Conservation (phyloP, 768 basidiomycete species). For the Pholiota conissans region DNA sequence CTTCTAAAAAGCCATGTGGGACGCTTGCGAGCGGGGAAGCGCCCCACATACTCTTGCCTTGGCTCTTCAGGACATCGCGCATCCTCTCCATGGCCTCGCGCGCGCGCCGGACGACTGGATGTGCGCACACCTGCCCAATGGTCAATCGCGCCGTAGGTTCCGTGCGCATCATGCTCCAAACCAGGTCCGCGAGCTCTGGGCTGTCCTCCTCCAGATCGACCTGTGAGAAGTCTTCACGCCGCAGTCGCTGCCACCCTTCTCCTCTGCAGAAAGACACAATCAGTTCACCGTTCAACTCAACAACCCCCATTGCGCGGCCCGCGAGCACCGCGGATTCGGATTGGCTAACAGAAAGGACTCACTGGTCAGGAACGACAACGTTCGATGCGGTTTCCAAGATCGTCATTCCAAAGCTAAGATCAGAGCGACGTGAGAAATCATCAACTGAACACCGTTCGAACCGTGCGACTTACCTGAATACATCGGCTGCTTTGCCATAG, state of each 20-base stretch:
- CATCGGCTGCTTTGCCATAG: conserved; percentile 93
- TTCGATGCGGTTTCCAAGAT: conserved; percentile 95
- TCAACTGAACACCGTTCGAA: conserved; percentile 27
- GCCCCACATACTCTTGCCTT: conserved; percentile 43
- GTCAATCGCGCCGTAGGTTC: conserved; percentile 61
- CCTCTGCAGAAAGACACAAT: conserved; percentile 57
- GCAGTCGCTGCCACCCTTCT: conserved; percentile 89
- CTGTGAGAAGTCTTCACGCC: conserved; percentile 89
- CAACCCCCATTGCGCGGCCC: conserved; percentile 18
- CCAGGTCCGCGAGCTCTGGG: conserved; percentile 62
- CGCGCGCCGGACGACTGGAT: conserved; percentile 66
- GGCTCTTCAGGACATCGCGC: conserved; percentile 33
- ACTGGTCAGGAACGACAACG: conserved; percentile 96
- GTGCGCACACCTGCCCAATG: conserved; percentile 54
- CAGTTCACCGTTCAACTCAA: conserved; percentile 20
- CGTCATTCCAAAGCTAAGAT: conserved; percentile 85
- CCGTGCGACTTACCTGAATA: conserved; percentile 81
- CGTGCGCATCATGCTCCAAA: conserved; percentile 77
- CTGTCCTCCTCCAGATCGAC: conserved; percentile 69
- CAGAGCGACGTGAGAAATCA: conserved; percentile 41
- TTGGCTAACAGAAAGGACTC: conserved; percentile 37
- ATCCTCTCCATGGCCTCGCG: conserved; percentile 61
- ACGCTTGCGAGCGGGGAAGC: conserved; percentile 66
- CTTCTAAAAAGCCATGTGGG: conserved; percentile 60
- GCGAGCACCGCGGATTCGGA: conserved; percentile 6